Evolutionary conservation across 2,329 filamentous ascomycete species (phyloP).

Genomic region (Spiromastix sp.): DNA sequence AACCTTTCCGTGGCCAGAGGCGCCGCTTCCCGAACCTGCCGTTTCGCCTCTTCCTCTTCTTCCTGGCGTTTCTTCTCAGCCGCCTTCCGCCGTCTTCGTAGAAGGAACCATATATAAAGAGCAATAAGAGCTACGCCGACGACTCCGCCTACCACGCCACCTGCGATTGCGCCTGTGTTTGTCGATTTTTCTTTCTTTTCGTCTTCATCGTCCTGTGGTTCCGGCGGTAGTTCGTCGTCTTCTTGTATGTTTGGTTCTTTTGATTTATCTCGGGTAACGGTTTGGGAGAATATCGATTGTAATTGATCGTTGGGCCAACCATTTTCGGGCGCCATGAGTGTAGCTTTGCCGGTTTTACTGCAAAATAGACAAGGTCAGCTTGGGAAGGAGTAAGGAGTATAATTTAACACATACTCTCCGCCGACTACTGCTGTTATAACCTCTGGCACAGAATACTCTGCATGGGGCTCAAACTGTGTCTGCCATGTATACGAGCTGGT

Average conservation of each 20-base stretch:
- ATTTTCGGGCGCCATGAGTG: slow-evolving; percentile 2
- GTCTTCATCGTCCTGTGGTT: background rate
- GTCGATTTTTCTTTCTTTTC: background rate
- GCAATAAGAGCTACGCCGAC: slow-evolving; percentile 5
- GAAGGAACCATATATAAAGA: slow-evolving; percentile 4
- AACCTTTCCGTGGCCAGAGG: no score
- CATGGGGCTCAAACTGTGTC: slow-evolving; percentile 2
- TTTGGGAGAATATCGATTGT: slow-evolving; percentile 3
- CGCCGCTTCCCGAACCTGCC: no score
- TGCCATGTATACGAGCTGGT: slow-evolving; percentile 3
- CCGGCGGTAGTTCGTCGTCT: background rate
- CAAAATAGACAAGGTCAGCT: background rate
- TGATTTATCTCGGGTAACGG: background rate
- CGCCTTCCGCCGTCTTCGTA: background rate
- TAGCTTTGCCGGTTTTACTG: slow-evolving; percentile 5
- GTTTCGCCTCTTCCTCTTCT: no score
- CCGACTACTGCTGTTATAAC: slow-evolving; percentile 3
- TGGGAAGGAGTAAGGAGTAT: background rate
- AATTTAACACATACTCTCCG: slow-evolving; percentile 3
- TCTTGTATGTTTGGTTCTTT: background rate
- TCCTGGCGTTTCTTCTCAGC: slow-evolving; percentile 1
- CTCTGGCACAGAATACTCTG: slow-evolving; percentile 1
- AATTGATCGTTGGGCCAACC: slow-evolving; percentile 2
- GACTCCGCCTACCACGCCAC: slow-evolving; percentile 15
- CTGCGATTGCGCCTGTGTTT: slow-evolving; percentile 15